phyloP scores from a whole-genome alignment of 257 asterid species.

The Solanum boliviense region DNA sequence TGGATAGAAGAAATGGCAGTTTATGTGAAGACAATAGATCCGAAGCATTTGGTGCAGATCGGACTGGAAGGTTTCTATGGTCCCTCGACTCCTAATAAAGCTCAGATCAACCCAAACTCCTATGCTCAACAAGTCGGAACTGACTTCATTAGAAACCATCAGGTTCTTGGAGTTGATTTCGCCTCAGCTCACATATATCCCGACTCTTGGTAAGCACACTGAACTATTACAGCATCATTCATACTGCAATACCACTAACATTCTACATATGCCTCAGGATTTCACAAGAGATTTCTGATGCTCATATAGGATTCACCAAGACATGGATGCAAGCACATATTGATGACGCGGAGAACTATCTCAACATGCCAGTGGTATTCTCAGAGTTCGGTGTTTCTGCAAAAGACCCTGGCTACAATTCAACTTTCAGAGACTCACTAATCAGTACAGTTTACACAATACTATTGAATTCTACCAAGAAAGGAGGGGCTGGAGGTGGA shows the following conservation, averaged over 20 bases:
- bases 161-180: constrained; percentile 86
- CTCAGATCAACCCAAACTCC: constrained; percentile 64
- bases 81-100: constrained; percentile 61
- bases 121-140: constrained; percentile 86
- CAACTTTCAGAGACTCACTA: constrained; percentile 43
- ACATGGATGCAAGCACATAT: constrained; percentile 91
- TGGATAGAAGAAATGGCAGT: constrained; percentile 94
- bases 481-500: constrained; percentile 78
- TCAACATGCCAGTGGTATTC: constrained; percentile 78
- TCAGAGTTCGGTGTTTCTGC: constrained; percentile 68
- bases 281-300: constrained; percentile 50
- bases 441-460: constrained; percentile 45
- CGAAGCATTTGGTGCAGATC: constrained; percentile 78
- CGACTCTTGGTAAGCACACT: constrained; percentile 58
- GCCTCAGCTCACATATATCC: constrained; percentile 94
- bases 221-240: background rate
- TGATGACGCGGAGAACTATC: constrained; percentile 61
- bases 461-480: constrained; percentile 53
- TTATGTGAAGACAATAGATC: constrained; percentile 68
- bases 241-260: background rate
- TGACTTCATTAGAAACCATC: constrained; percentile 90
- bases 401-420: constrained; percentile 66
- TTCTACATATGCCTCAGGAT: constrained; percentile 33
- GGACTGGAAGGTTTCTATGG: constrained; percentile 94
- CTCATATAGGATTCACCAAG: constrained; percentile 63